Base-by-base conservation (phyloP, 2,329 filamentous ascomycete species). In the Sporothrix schenckii region DNA sequence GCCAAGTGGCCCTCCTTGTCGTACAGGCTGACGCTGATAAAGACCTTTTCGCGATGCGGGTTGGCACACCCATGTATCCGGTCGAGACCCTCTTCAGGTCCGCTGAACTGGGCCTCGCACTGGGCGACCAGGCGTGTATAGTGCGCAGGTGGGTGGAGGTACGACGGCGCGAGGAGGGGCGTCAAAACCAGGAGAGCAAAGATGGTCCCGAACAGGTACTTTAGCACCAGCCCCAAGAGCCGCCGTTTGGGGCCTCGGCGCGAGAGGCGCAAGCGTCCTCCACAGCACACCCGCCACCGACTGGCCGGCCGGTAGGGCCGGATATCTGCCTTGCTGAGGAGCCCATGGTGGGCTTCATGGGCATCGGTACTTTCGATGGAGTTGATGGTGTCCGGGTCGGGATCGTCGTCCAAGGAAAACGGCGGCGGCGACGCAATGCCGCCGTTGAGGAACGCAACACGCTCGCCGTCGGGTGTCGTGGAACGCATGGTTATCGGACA, bases 1-100 rank as follows among this genome's bases (percentile, higher is more conserved):
- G 89, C 85, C 24, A 93, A 80, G 2, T 84, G 80, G 1, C 89
- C 89, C 7, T 82, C 81, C 24, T 83, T 81, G 75, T 93, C 90
- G 74, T 91, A 90, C 69, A 93, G 83, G 75, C 89, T 91, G 19
- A 90, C 87, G 1, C 89, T 89, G 67, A 93, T 91, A 76, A 91
- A 93, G n/a, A 93, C 81, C 75, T 88, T 90, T 77, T 92, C 89
- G 66, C 86, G 82, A 58, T 73, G 71, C 0, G 77, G 74, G 72
- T 82, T 83, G 27, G 79, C 81, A 71, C 81, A 80, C 34, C 81
- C 79, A 9, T 49, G 34, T n/a, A 39, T 3, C n/a, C 65, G 21
- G 44, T 44, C 19, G 1, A 44, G 16, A 7, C 19, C 52, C 11
- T 76, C 70, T 49, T 73, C 30, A 16, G 27, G 16, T 5, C 50